phyloP scores from a whole-genome alignment of 352 stramenopile species.

The Phytophthora boehmeriae region DNA sequence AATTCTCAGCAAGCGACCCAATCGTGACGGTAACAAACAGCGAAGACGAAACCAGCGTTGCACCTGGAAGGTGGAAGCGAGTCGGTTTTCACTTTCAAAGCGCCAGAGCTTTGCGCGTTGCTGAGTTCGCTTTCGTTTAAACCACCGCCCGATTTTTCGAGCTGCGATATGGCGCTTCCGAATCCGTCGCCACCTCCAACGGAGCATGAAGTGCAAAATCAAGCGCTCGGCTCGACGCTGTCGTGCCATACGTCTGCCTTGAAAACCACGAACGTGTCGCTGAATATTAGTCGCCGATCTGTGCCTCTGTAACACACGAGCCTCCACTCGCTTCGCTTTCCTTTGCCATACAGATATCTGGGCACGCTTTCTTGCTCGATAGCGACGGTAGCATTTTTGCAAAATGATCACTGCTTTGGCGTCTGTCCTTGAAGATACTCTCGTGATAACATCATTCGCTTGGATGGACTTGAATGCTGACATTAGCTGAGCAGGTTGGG shows the following conservation, averaged over 20 bases:
- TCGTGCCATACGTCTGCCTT: slow-evolving; percentile 27
- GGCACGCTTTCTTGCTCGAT: slow-evolving; percentile 20
- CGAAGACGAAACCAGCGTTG: slow-evolving; percentile 35
- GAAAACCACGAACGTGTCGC: slow-evolving; percentile 32
- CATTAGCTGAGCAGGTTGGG: slow-evolving; percentile 15
- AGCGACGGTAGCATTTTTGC: slow-evolving; percentile 36
- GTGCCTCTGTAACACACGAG: slow-evolving; percentile 24
- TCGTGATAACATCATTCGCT: slow-evolving; percentile 8
- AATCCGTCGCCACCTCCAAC: slow-evolving; percentile 43
- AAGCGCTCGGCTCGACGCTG: slow-evolving; percentile 30
- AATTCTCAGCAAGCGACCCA: slow-evolving; percentile 20
- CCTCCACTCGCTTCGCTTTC: slow-evolving; percentile 40
- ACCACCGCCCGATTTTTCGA: slow-evolving; percentile 42
- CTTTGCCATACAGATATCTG: slow-evolving; percentile 24
- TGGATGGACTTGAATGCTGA: slow-evolving; percentile 14
- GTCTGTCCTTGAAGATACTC: slow-evolving; percentile 7
- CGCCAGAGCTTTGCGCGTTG: slow-evolving; percentile 42
- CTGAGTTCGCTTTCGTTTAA: slow-evolving; percentile 41
- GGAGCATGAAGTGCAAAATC: slow-evolving; percentile 32
- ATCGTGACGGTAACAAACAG: slow-evolving; percentile 28
- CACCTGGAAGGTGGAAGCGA: slow-evolving; percentile 27
- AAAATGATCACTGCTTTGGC: slow-evolving; percentile 19
- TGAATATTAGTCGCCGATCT: slow-evolving; percentile 46
- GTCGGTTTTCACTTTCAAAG: slow-evolving; percentile 31
- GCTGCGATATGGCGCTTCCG: slow-evolving; percentile 26